Evolutionary conservation across 805 yeast genomes (phyloP), one percentile per base, ranked within the genome.

Genomic region (Yamadazyma nakazawae): DNA sequence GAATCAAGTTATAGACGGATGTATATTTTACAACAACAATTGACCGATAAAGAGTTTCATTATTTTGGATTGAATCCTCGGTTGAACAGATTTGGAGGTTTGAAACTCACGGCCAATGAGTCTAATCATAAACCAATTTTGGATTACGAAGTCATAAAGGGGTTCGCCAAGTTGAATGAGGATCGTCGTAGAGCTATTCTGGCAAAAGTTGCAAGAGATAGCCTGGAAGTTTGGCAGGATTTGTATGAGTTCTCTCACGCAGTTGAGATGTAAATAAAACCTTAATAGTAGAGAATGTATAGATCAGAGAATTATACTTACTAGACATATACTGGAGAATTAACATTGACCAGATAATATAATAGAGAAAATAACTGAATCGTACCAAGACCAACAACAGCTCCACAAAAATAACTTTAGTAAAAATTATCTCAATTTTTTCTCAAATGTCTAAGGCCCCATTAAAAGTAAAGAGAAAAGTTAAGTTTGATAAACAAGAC

Each of bases 11-110:
- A 89, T 65, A 77, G 97, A 63, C 74, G 95, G 48, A 72, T 94
- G 59, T 88, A 86, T 58, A 83, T 89, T 31, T 70, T 92, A 17
- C 97, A 91, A 60, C 96, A 90, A 63, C 97, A 90, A 56, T 67
- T 94, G 42, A 76, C 78, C 32, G 97, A 91, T 46, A 86, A 86
- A 54, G 87, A 85, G 47, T 73, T 72, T 34, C 90, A 85, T 52
- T 65, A 70, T 47, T 83, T 86, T 42, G 97, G 97, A 0, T 68
- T 94, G 53, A 94, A 92, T 60, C 96, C 96, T 2, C 75, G 78
- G 51, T 68, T 80, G 73, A 84, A 84, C 55, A 66, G 88, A 35
- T 62, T 79, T 43, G 74, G 72, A 12, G 77, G 77, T 2, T 60
- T 72, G 10, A 50, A 68, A n/a, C 52, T 66, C 25, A 53, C 65